These are phyloP conservation scores for Lenwebbia sp. DNA, from an alignment of 345 rosid species.

Conservation along the genomic window DNA sequence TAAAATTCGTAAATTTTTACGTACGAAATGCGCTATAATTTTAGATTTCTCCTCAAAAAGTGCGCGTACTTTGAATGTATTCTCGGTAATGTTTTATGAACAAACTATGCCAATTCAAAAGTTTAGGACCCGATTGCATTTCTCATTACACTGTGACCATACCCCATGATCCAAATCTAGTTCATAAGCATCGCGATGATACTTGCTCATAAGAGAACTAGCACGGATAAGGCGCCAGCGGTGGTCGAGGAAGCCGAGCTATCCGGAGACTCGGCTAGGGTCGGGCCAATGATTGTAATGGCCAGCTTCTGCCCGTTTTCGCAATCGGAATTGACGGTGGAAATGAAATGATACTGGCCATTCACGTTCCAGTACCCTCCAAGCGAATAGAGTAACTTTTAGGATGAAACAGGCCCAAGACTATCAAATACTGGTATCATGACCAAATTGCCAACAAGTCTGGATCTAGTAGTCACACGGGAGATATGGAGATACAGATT, in stretches of 20 bases:
- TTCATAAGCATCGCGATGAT: not conserved
- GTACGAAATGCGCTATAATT: not conserved
- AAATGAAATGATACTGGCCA: conserved; percentile 14
- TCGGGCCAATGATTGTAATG: not conserved
- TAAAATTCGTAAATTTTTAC: not conserved
- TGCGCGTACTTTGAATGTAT: not conserved
- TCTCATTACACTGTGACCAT: not conserved
- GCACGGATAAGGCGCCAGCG: not conserved
- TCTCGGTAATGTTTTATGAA: not conserved
- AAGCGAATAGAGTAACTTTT: too few relatives aligned
- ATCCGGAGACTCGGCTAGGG: not conserved
- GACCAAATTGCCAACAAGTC: too few relatives aligned
- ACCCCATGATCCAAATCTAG: not conserved
- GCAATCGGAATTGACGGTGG: conserved; percentile 11
- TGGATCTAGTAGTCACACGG: too few relatives aligned
- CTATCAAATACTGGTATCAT: too few relatives aligned
- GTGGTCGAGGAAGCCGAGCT: not conserved
- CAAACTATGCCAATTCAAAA: not conserved
- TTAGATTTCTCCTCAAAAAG: not conserved
- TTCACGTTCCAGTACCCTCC: too few relatives aligned
- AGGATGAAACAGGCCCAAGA: too few relatives aligned
- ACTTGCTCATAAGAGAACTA: not conserved
- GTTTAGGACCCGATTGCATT: not conserved
- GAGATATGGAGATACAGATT: too few relatives aligned
- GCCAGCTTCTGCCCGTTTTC: conserved; percentile 11